Conservation (phyloP, 2,329 filamentous ascomycete genomes). For the Stromatinia cepivora region DNA sequence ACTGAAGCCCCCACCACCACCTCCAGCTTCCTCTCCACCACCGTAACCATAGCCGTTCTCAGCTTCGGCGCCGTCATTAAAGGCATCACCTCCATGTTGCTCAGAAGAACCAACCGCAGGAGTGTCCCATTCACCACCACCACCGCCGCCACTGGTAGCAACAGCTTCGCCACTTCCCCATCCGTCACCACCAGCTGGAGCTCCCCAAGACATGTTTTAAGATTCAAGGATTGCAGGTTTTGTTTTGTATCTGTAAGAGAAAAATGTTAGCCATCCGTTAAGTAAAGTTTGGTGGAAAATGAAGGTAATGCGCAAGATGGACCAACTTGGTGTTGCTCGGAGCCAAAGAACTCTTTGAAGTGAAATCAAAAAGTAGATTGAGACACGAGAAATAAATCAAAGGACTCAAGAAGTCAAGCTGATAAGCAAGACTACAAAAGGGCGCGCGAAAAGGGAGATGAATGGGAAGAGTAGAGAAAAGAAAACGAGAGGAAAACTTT, state of each 20-base stretch:
- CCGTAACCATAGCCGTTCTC: not conserved
- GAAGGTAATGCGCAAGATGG: not conserved
- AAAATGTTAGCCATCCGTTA: not conserved
- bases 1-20: conserved; percentile 24
- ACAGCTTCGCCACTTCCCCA: conserved; percentile 5
- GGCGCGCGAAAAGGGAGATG: not conserved
- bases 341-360: not conserved
- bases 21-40: conserved; percentile 19
- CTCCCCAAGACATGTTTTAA: conserved; percentile 38
- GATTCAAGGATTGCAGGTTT: not conserved
- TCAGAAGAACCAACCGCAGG: not conserved
- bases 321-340: conserved; percentile 4
- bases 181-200: conserved; percentile 20
- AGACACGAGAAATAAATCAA: not conserved
- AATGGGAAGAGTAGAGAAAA: not conserved
- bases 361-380: not conserved
- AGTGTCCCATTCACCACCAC: conserved; percentile 13
- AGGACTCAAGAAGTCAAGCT: not conserved
- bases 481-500: not conserved
- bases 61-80: conserved; percentile 7
- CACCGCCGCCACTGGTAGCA: conserved; percentile 2
- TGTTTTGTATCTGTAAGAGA: not conserved
- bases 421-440: not conserved
- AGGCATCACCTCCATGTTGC: not conserved
- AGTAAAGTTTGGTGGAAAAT: not conserved